Evolutionary conservation across 228 moss, liverwort and hornwort species (phyloP).

Genomic region (Sphagnum fallax): DNA sequence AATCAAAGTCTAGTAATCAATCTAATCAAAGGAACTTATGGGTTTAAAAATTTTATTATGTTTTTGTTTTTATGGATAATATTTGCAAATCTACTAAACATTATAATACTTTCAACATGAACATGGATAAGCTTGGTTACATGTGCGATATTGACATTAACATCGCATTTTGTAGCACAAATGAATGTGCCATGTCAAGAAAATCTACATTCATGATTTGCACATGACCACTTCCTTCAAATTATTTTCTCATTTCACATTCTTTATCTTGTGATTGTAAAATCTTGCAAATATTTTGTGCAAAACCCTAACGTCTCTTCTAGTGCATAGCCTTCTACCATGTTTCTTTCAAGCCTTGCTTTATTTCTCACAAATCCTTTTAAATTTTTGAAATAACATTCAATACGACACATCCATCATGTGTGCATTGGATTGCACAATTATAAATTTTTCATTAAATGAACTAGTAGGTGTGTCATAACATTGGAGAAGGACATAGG

Average conservation of each 20-base stretch:
- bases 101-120: too few relatives aligned
- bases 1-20: too few relatives aligned
- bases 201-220: too few relatives aligned
- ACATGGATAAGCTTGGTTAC: too few relatives aligned
- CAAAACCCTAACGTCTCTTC: neutral
- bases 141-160: neutral
- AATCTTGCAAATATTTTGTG: neutral
- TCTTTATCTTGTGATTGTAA: neutral
- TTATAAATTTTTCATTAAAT: neutral
- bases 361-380: neutral
- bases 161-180: too few relatives aligned
- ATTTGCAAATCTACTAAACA: too few relatives aligned
- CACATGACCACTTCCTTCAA: neutral
- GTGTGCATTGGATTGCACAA: neutral
- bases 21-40: too few relatives aligned
- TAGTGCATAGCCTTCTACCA: neutral
- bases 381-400: neutral
- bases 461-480: slow-evolving; percentile 1
- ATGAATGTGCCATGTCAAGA: too few relatives aligned
- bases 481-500: neutral
- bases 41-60: too few relatives aligned
- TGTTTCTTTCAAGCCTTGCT: neutral
- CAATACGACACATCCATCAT: slow-evolving; percentile 4
- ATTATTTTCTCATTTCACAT: neutral
- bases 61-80: too few relatives aligned